A percentile compares a stretch with the other conserved stretches of the same genome.
Conservation (phyloP, 1,284 basidiomycete genomes). For the Apiotrichum mycotoxinovorans region DNA sequence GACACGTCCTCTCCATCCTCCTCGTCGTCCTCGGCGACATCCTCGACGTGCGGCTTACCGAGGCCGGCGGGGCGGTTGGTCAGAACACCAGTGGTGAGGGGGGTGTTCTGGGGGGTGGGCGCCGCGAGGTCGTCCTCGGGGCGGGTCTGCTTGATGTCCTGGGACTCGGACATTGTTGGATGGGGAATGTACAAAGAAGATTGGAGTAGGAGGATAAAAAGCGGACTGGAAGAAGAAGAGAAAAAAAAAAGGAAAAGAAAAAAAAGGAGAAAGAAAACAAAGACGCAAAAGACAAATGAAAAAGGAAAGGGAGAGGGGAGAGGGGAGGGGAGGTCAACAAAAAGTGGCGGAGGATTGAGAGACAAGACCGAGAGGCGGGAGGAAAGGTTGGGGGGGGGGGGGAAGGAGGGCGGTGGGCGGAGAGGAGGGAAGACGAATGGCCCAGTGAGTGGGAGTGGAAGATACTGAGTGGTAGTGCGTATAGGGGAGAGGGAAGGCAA, state of each 20-base stretch:
- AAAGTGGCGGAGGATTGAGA: no score
- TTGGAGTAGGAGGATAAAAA: background rate
- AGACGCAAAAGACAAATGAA: background rate
- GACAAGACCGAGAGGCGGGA: no score
- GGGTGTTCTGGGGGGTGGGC: constrained; percentile 78
- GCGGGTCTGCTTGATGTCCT: constrained; percentile 37
- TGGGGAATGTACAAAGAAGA: background rate
- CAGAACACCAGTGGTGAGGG: constrained; percentile 66
- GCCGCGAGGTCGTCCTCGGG: constrained; percentile 51
- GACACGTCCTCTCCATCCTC: constrained; percentile 54
- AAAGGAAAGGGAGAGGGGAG: background rate
- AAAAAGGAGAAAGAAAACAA: background rate
- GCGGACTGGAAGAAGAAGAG: background rate
- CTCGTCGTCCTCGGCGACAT: constrained; percentile 59
- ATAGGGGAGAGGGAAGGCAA: no score
- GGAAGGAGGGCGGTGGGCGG: no score
- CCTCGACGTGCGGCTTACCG: constrained; percentile 67
- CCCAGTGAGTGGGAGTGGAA: no score
- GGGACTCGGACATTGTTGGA: constrained; percentile 40
- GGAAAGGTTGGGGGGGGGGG: no score
- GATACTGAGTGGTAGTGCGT: no score
- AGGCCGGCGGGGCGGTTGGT: constrained; percentile 57
- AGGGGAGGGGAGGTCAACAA: no score
- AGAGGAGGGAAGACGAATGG: no score
- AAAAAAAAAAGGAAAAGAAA: background rate